Evolutionary conservation across 331 rosid species (phyloP).

Genomic region (Cydonia oblonga): DNA sequence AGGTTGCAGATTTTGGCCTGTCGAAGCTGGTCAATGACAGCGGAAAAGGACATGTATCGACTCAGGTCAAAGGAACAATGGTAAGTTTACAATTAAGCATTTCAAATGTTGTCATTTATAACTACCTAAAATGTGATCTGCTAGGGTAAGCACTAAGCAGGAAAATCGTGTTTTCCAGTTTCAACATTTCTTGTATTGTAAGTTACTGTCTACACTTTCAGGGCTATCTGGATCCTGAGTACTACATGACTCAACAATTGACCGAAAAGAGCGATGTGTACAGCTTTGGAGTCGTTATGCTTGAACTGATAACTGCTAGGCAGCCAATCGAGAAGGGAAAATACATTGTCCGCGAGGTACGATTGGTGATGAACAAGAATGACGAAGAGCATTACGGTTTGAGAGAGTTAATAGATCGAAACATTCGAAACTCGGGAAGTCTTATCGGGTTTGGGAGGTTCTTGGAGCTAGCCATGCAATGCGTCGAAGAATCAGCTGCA

Average conservation of each 20-base stretch:
- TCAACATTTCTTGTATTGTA: neutral
- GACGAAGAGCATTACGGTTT: conserved; percentile 63
- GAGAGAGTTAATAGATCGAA: conserved; percentile 49
- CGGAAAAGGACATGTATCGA: conserved; percentile 75
- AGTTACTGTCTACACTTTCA: conserved; percentile 15
- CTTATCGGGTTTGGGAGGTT: conserved; percentile 56
- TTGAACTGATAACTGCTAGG: conserved; percentile 67
- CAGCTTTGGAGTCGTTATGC: conserved; percentile 89
- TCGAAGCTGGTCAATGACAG: conserved; percentile 69
- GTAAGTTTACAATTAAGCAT: conserved; percentile 23
- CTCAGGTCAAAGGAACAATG: conserved; percentile 92
- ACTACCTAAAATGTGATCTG: neutral
- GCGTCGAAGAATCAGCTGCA: conserved; percentile 71
- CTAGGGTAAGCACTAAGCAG: neutral
- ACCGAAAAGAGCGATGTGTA: conserved; percentile 88
- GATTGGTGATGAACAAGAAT: conserved; percentile 28
- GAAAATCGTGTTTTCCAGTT: neutral
- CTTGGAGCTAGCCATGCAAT: conserved; percentile 72
- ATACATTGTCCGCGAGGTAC: conserved; percentile 69
- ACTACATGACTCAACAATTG: conserved; percentile 87
- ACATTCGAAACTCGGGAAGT: conserved; percentile 37
- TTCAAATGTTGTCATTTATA: neutral
- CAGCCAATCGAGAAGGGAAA: conserved; percentile 88
- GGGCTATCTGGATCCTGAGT: conserved; percentile 96
- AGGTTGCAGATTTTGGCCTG: conserved; percentile 95